Conservation (phyloP, 2,329 filamentous ascomycete genomes). For the Talaromyces sp. region DNA sequence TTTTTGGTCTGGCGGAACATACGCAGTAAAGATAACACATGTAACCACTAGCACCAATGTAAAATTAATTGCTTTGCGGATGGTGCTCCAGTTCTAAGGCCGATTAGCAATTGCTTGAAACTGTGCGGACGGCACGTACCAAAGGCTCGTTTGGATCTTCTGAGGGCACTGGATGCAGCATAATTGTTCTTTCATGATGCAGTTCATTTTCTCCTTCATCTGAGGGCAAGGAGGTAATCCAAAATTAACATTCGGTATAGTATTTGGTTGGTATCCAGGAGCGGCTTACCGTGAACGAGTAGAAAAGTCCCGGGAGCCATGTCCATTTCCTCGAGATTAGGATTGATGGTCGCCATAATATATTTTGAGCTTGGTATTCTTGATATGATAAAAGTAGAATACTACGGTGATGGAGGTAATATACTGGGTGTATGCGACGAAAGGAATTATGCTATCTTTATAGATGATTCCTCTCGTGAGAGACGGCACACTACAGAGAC, state of each 20-base stretch:
- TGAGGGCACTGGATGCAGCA: slow-evolving; percentile 39
- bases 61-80: slow-evolving; percentile 44
- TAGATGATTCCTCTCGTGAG: background rate
- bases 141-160: slow-evolving; percentile 39
- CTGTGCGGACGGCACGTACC: slow-evolving; percentile 20
- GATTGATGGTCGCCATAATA: background rate
- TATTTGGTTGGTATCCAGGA: background rate
- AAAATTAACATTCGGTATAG: background rate
- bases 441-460: background rate
- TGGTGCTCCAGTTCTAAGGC: slow-evolving; percentile 43
- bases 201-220: slow-evolving; percentile 10
- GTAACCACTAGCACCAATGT: slow-evolving; percentile 40
- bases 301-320: slow-evolving; percentile 27
- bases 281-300: slow-evolving; percentile 23
- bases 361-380: too few species aligned
- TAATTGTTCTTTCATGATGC: slow-evolving; percentile 18
- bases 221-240: too few species aligned
- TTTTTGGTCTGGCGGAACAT: background rate
- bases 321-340: slow-evolving; percentile 5
- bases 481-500: background rate
- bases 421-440: background rate
- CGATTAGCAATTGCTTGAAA: background rate
- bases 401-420: too few species aligned
- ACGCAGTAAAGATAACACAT: slow-evolving; percentile 8
- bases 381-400: too few species aligned